These are phyloP conservation scores for Trametes sp. DNA, from an alignment of 1,284 basidiomycete species.

Conservation along the genomic window DNA sequence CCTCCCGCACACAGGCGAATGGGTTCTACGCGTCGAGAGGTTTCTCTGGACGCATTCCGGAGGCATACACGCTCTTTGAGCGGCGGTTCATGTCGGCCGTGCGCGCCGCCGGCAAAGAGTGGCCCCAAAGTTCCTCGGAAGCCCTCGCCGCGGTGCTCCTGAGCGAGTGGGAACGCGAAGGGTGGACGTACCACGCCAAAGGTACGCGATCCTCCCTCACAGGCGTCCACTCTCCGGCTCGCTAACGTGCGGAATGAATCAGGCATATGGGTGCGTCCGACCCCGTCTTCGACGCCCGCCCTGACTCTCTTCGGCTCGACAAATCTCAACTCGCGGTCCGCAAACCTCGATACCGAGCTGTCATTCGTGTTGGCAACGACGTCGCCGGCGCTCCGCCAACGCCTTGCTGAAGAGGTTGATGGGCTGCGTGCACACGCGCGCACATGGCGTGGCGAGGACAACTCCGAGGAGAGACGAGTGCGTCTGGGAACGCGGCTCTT, in stretches of 20 bases:
- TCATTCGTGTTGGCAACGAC: constrained; percentile 87
- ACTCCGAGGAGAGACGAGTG: constrained; percentile 65
- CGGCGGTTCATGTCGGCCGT: constrained; percentile 83
- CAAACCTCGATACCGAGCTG: constrained; percentile 92
- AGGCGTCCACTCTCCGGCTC: constrained; percentile 6
- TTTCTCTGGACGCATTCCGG: constrained; percentile 91
- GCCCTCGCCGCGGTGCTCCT: constrained; percentile 66
- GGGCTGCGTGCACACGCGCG: constrained; percentile 54
- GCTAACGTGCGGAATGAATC: constrained; percentile 24
- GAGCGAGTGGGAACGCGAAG: constrained; percentile 87
- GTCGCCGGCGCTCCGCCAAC: constrained; percentile 48
- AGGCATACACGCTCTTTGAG: constrained; percentile 93
- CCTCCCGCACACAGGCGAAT: constrained; percentile 72
- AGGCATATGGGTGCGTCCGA: constrained; percentile 90
- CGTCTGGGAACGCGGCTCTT: constrained; percentile 73
- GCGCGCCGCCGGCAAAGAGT: constrained; percentile 55
- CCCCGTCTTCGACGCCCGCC: constrained; percentile 58
- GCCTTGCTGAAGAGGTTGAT: constrained; percentile 54
- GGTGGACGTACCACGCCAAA: constrained; percentile 99
- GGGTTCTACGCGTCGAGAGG: constrained; percentile 94
- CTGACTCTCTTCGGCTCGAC: constrained; percentile 95
- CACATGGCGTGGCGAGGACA: constrained; percentile 60
- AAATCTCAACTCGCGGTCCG: constrained; percentile 93
- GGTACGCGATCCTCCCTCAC: constrained; percentile 54
- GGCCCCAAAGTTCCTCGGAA: constrained; percentile 42